Evolutionary conservation across 2,329 filamentous ascomycete species (phyloP), one percentile per base, ranked within the genome.

Genomic region (Neofusicoccum sp.): DNA sequence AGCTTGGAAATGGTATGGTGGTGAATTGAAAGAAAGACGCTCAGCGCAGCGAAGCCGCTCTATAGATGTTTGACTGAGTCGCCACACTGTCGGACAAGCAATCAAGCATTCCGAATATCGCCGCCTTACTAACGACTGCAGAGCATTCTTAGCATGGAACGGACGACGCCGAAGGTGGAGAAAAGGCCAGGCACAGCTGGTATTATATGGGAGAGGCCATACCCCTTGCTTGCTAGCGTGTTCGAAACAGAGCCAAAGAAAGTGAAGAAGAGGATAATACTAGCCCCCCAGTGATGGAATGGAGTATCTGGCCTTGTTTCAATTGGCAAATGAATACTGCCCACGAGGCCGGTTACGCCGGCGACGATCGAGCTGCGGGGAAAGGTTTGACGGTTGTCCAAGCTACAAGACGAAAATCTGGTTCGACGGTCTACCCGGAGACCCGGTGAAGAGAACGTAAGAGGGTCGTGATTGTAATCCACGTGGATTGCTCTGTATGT

Each of bases 171-270:
- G 28, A 16, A 24, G 3, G 24, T 11, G 36, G 11, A n/a, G 34
- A 51, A 4, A 26, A n/a, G 20, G 14, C 16, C 9, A 51, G 36
- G 40, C n/a, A 34, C 9, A 36, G 40, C 54, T 58, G 54, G 54
- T 58, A 43, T 44, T 58, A 58, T 44, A 58, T 34, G 40, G 40
- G 14, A 8, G 24, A 14, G 9, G 20, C 57, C 44, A 33, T 49
- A 30, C 57, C 34, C 57, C 57, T 59, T 59, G 44, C 57, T 59
- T 59, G 36, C 9, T 31, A 40, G 57, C 9, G 24, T 11, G 16
- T 24, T 28, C 41, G 57, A 33, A 48, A 28, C 44, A 24, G n/a
- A 11, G 20, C 36, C 16, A 40, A 12, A 49, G 9, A 49, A 30
- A 33, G 45, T 14, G n/a, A 34, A 14, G n/a, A 36, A 5, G 20